phyloP scores from a whole-genome alignment of 257 asterid species.

The Solanum paucissectum region DNA sequence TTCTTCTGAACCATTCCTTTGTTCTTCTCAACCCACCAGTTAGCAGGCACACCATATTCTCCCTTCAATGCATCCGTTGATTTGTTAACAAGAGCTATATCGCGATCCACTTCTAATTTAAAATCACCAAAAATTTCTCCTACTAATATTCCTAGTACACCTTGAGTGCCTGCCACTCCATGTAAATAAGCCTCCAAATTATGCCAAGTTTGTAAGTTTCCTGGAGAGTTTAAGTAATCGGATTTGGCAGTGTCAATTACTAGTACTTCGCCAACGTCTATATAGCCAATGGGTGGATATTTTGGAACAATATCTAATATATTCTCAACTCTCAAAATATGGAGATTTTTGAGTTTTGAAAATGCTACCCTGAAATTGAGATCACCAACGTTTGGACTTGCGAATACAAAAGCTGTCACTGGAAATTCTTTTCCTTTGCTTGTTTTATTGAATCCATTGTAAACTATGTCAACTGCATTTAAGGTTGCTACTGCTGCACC shows the following conservation, averaged over 20 bases:
- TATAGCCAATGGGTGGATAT: constrained; percentile 40
- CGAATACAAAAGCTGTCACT: constrained; percentile 2
- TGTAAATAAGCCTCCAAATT: constrained; percentile 59
- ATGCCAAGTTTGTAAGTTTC: constrained; percentile 36
- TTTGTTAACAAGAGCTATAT: constrained; percentile 53
- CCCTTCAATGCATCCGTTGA: constrained; percentile 36
- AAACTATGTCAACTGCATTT: constrained; percentile 52
- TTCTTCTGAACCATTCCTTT: constrained; percentile 71
- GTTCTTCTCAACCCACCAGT: constrained; percentile 61
- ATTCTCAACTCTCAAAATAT: constrained; percentile 36
- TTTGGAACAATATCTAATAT: constrained; percentile 46
- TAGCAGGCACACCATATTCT: constrained; percentile 40
- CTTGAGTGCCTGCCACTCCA: constrained; percentile 70
- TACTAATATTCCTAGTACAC: constrained; percentile 1
- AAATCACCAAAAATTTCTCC: constrained; percentile 30
- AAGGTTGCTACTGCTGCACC: constrained; percentile 68
- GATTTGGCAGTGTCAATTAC: constrained; percentile 48
- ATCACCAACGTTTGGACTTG: constrained; percentile 34
- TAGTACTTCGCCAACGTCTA: constrained; percentile 55
- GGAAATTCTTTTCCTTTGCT: constrained; percentile 34
- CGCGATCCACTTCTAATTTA: constrained; percentile 37
- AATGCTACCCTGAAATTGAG: constrained; percentile 11
- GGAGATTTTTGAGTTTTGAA: constrained; percentile 16
- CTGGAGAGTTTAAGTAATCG: constrained; percentile 39
- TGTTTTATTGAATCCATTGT: constrained; percentile 48